Evolutionary conservation across 2,329 filamentous ascomycete species (phyloP).

Genomic region (Fusarium redolens): DNA sequence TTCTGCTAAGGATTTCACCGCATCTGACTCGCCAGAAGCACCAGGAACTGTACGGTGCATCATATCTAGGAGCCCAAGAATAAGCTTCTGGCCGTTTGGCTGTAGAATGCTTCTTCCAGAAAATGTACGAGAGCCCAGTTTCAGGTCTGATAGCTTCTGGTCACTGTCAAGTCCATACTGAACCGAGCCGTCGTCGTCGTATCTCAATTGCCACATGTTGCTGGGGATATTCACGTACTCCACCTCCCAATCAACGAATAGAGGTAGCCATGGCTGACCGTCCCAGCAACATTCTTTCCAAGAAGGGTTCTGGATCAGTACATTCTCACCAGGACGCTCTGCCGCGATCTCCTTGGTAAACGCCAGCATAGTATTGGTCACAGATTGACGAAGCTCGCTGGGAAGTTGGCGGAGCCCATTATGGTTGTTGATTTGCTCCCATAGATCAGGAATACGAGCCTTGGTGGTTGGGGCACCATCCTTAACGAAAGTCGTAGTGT

Average conservation of each 20-base stretch:
- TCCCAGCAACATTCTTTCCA: neutral
- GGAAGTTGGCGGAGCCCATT: neutral
- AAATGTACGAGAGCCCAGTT: neutral
- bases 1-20: neutral
- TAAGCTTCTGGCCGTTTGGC: neutral
- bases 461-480: neutral
- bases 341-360: neutral
- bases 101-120: neutral
- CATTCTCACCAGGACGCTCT: neutral
- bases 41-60: neutral
- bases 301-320: neutral
- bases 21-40: neutral
- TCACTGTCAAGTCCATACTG: neutral
- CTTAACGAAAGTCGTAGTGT: neutral
- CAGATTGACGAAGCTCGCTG: neutral
- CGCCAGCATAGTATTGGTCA: neutral
- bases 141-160: neutral
- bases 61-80: neutral
- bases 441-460: neutral
- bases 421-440: neutral
- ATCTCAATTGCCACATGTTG: neutral
- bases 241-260: neutral
- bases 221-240: neutral
- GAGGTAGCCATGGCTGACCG: neutral
- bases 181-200: neutral